Evolutionary conservation across 495 filamentous ascomycete genomes (phyloP).

Genomic region (Xylaria acuta): DNA sequence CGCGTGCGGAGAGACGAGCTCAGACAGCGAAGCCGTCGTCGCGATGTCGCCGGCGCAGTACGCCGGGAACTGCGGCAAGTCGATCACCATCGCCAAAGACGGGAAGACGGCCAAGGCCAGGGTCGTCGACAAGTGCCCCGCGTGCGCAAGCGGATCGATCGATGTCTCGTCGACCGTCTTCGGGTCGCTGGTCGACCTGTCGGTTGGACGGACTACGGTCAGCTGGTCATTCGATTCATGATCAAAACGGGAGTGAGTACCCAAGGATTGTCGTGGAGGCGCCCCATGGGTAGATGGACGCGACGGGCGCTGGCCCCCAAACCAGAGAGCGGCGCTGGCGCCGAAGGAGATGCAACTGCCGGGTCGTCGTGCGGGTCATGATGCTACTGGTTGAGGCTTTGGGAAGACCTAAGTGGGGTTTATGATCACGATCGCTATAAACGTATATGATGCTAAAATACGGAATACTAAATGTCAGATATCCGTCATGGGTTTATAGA

Average conservation of each 20-base stretch:
- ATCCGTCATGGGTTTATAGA: not conserved
- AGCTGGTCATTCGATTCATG: constrained; percentile 38
- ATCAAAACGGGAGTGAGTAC: too few relatives aligned
- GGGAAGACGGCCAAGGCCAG: constrained; percentile 63
- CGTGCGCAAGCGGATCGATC: constrained; percentile 56
- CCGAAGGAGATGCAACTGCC: not conserved
- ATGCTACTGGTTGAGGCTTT: constrained; percentile 9
- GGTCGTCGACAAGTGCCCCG: constrained; percentile 80
- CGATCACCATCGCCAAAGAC: constrained; percentile 61
- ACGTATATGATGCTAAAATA: not conserved
- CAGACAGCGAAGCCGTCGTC: constrained; percentile 47
- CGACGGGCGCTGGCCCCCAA: not conserved
- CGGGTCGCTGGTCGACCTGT: constrained; percentile 43
- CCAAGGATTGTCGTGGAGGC: not conserved
- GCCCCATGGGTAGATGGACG: not conserved
- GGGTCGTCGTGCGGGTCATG: constrained; percentile 7
- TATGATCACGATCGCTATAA: not conserved
- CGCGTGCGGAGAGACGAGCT: constrained; percentile 52
- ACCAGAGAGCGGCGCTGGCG: not conserved
- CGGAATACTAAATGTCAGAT: not conserved
- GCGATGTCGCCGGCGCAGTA: constrained; percentile 49
- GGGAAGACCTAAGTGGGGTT: not conserved
- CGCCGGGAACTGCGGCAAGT: constrained; percentile 65
- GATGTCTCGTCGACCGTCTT: constrained; percentile 58
- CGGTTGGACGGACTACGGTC: constrained; percentile 45